Base-by-base conservation (phyloP, 176 grass and related monocot species). In the Urochloa ruziziensis region DNA sequence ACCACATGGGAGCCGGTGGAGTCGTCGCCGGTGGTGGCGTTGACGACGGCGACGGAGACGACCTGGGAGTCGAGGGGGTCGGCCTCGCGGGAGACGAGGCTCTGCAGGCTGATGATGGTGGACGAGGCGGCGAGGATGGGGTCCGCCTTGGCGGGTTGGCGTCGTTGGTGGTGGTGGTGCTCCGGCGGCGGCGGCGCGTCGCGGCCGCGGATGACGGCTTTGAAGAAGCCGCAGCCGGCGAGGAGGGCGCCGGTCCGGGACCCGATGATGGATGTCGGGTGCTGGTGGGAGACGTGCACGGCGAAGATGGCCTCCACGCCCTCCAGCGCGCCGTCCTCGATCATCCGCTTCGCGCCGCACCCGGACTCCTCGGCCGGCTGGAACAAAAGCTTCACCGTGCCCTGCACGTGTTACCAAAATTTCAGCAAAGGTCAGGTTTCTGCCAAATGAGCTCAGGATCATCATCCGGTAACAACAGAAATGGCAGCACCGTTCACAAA, bases 281-380 rank as follows among this genome's bases (percentile, higher is more conserved):
- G 89, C 65, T 90, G 53, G 84, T 90, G 91, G 2, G 93, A 96
- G 2, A 99, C 93, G 80, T 99, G 96, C 60, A 90, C 88, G 64
- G 96, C 96, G 83, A 99, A 99, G 84, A 99, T 99, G 28, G 93
- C 96, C 83, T 96, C 87, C 66, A 99, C 93, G 79, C 87, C 80
- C 48, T 94, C 83, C 84, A 99, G 84, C 63, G 96, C 96, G 21
- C 96, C 96, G 53, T 92, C 93, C 54, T 96, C 89, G 80, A 99
- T 99, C 96, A 96, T 99, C 56, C 91, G 83, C 90, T 96, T 99
- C 30, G 96, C 96, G 58, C 96, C 96, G 25, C 86, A 86, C 47
- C 93, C 96, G 11, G 91, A 85, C 84, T 99, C 96, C 86, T 99
- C 96, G 2, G 96, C 96, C n/a, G 96, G 96, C 64, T 99, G 96